A percentile compares a stretch with the other conserved stretches of the same genome.
Conservation (phyloP, 208 protist species). For the Jaenimonas drosophilae region DNA sequence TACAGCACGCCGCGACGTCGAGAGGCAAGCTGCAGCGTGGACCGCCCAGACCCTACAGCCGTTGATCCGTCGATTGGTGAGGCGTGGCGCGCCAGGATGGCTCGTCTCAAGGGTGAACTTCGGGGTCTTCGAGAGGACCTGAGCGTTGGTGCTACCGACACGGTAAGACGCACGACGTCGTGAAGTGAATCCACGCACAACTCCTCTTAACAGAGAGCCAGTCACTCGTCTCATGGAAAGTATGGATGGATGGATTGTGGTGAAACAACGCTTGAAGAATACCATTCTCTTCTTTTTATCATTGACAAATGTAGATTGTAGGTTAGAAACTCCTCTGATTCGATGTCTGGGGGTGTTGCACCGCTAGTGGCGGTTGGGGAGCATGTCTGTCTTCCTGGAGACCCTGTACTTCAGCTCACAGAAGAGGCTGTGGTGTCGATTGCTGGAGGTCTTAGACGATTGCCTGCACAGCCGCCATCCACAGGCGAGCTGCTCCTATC, state of each 20-base stretch:
- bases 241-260: neutral
- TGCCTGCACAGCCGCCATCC: conserved; percentile 4
- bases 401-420: conserved; percentile 48
- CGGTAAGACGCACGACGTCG: too few species aligned
- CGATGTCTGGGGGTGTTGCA: conserved; percentile 10
- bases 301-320: neutral
- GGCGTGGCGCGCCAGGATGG: conserved; percentile 40
- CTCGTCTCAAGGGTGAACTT: conserved; percentile 37
- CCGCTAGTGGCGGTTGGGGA: conserved; percentile 38
- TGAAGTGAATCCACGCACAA: neutral
- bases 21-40: neutral
- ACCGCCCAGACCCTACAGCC: too few species aligned
- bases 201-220: neutral
- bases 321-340: neutral
- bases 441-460: conserved; percentile 47
- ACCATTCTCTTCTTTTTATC: neutral
- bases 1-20: conserved; percentile 1
- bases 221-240: neutral
- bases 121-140: conserved; percentile 33
- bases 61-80: too few species aligned
- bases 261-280: too few species aligned
- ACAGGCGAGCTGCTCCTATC: conserved; percentile 24
- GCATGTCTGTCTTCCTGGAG: conserved; percentile 74
- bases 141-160: too few species aligned
- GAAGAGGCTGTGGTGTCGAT: conserved; percentile 40